A percentile compares a stretch with the other conserved stretches of the same genome.
These are phyloP conservation scores for Tricholoma terreum DNA, from an alignment of 768 basidiomycete genomes.

Conservation along the genomic window DNA sequence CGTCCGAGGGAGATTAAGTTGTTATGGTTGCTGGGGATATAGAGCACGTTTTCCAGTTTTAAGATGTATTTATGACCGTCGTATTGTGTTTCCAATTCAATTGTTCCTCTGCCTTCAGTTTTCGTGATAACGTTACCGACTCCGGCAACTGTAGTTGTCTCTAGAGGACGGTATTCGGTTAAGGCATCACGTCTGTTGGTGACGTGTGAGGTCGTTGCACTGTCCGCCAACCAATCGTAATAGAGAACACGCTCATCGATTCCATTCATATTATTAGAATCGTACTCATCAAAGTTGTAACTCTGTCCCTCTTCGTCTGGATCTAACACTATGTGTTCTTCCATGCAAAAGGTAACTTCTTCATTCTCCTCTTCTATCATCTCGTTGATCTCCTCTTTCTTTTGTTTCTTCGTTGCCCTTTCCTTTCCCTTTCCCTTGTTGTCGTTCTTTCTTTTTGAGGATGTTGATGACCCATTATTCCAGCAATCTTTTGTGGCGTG, in stretches of 20 bases:
- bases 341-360: neutral
- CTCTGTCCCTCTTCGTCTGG: no score
- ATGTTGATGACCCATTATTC: no score
- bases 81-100: neutral
- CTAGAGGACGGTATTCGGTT: neutral
- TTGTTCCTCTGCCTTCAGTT: neutral
- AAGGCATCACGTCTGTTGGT: constrained; percentile 1
- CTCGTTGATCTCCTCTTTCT: no score
- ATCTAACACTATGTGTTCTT: no score
- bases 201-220: constrained; percentile 7
- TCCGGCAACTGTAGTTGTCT: neutral
- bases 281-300: no score
- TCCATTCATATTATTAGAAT: no score
- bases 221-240: constrained; percentile 7
- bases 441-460: no score
- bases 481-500: no score
- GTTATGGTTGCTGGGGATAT: neutral
- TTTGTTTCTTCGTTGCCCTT: no score
- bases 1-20: constrained; percentile 2
- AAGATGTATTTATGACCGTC: neutral
- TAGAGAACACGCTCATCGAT: no score
- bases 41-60: no score
- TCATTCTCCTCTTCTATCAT: neutral
- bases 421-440: no score
- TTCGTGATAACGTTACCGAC: constrained; percentile 1